A percentile compares a stretch with the other conserved stretches of the same genome.
Conservation (phyloP, 768 basidiomycete species). For the Auricularia sp. region DNA sequence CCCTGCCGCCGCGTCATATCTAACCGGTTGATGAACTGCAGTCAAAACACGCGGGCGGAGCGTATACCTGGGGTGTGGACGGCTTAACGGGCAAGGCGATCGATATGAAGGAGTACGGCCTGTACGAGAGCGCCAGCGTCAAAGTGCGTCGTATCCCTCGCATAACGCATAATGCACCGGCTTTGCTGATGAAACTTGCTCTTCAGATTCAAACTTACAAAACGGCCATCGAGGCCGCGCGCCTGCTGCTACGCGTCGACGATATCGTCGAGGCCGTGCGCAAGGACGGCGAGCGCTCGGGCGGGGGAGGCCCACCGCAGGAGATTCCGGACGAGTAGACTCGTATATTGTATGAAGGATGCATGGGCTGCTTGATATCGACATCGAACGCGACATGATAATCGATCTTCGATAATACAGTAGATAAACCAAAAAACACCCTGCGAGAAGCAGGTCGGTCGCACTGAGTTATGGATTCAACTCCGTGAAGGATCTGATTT, state of each 20-base stretch:
- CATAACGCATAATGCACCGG: background rate
- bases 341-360: too few relatives aligned
- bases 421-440: too few relatives aligned
- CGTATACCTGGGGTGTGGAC: conserved; percentile 87
- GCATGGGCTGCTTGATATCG: too few relatives aligned
- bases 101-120: conserved; percentile 89
- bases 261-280: conserved; percentile 87
- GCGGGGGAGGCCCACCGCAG: conserved; percentile 39
- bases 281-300: conserved; percentile 54
- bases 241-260: conserved; percentile 85
- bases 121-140: conserved; percentile 93
- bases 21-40: background rate
- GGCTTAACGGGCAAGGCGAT: conserved; percentile 94
- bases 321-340: conserved; percentile 38
- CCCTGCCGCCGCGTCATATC: background rate
- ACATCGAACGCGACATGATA: too few relatives aligned
- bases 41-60: conserved; percentile 84
- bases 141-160: conserved; percentile 41
- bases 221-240: conserved; percentile 93
- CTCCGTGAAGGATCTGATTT: too few relatives aligned
- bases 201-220: conserved; percentile 83
- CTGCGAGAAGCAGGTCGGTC: too few relatives aligned
- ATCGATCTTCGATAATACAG: too few relatives aligned
- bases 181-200: background rate
- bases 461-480: too few relatives aligned